phyloP scores from a whole-genome alignment of 805 yeast species.

The Hanseniaspora singularis region DNA sequence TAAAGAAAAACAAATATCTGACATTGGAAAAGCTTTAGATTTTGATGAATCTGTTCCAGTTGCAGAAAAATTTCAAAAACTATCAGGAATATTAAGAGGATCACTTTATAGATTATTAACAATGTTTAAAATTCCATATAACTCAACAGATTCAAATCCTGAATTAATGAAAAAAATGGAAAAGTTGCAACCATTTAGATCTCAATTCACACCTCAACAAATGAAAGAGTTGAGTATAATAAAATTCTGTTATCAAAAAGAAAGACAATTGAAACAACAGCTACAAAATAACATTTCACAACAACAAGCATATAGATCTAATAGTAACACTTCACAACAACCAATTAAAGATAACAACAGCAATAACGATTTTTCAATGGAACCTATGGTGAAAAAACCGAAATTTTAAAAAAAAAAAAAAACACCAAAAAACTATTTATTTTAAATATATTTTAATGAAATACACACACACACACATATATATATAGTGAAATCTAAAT shows the following conservation, averaged over 20 bases:
- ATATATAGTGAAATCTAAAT: too few relatives aligned
- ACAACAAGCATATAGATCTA: neutral
- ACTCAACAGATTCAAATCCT: slow-evolving; percentile 10
- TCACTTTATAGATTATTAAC: slow-evolving; percentile 11
- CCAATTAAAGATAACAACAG: neutral
- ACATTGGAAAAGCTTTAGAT: neutral
- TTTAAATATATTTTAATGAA: neutral
- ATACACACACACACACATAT: too few relatives aligned
- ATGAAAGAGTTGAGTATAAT: slow-evolving; percentile 11
- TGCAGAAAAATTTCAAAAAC: slow-evolving; percentile 12
- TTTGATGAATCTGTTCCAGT: slow-evolving; percentile 5
- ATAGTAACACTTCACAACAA: neutral
- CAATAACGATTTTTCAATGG: neutral
- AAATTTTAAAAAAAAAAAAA: neutral
- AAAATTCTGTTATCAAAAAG: slow-evolving; percentile 9
- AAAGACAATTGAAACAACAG: slow-evolving; percentile 7
- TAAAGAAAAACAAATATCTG: neutral
- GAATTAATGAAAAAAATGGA: slow-evolving; percentile 15
- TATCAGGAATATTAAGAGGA: slow-evolving; percentile 7
- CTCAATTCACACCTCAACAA: slow-evolving; percentile 11
- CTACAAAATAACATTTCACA: slow-evolving; percentile 1
- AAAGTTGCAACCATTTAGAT: slow-evolving; percentile 13
- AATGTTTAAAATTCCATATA: slow-evolving; percentile 14
- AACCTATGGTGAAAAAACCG: slow-evolving; percentile 6
- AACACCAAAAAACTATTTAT: neutral